Evolutionary conservation across 805 yeast genomes (phyloP).

Genomic region (Kodamaea fukazawae): DNA sequence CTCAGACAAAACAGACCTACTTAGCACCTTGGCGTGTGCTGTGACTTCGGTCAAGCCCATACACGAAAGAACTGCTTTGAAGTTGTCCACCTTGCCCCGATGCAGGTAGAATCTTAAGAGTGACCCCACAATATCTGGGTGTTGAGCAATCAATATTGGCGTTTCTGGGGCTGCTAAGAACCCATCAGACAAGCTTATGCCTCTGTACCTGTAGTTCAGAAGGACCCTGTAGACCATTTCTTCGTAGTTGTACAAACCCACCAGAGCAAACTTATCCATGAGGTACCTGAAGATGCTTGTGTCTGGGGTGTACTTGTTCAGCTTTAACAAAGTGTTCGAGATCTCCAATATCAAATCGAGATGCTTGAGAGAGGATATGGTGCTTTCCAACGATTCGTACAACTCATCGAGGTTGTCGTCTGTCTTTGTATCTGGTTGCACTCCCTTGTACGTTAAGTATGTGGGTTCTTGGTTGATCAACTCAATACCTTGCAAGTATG

Average conservation of each 20-base stretch:
- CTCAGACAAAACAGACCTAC: constrained; percentile 17
- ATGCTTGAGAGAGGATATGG: not conserved
- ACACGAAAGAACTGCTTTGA: constrained; percentile 26
- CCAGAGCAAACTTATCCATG: constrained; percentile 23
- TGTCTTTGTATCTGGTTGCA: not conserved
- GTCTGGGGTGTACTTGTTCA: constrained; percentile 22
- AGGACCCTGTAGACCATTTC: constrained; percentile 26
- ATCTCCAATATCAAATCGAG: constrained; percentile 2
- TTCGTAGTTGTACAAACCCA: constrained; percentile 24
- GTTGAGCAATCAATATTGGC: constrained; percentile 20
- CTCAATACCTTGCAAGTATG: not conserved
- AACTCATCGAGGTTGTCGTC: not conserved
- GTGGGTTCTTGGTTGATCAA: not conserved
- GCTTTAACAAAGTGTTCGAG: not conserved
- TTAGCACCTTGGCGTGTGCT: constrained; percentile 20
- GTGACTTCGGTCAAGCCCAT: constrained; percentile 24
- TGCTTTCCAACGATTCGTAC: not conserved
- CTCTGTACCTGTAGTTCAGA: constrained; percentile 20
- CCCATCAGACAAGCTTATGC: constrained; percentile 5
- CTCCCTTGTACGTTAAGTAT: constrained; percentile 1
- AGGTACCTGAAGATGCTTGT: constrained; percentile 22
- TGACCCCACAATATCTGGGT: constrained; percentile 28
- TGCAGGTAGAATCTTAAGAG: constrained; percentile 25
- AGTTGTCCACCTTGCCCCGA: constrained; percentile 17
- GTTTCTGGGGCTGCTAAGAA: not conserved